These are phyloP conservation scores for Fusarium robinianum DNA, from an alignment of 2,329 filamentous ascomycete species.

Conservation along the genomic window DNA sequence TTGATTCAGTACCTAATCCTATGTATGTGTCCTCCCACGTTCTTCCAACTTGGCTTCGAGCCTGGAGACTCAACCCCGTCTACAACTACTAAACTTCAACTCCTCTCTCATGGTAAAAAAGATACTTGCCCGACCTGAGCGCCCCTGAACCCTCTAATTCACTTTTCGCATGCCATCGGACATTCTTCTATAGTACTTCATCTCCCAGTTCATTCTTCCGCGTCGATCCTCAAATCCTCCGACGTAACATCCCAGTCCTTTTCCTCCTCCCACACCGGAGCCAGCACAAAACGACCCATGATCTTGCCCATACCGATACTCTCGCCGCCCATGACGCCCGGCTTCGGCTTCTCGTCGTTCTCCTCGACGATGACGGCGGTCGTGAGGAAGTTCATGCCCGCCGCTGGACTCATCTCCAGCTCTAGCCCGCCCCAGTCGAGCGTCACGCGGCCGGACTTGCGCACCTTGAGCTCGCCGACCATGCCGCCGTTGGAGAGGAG, in stretches of 20 bases:
- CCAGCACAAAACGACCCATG: constrained; percentile 64
- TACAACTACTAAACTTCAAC: too few relatives aligned
- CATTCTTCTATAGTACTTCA: too few relatives aligned
- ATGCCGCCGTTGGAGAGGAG: constrained; percentile 58
- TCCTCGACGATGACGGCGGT: constrained; percentile 64
- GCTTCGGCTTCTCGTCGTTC: constrained; percentile 55
- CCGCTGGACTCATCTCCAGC: constrained; percentile 56
- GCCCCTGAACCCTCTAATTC: too few relatives aligned
- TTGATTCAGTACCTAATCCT: too few relatives aligned
- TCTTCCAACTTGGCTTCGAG: too few relatives aligned
- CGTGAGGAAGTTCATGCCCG: constrained; percentile 60
- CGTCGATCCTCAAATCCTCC: constrained; percentile 39
- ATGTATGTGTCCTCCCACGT: too few relatives aligned
- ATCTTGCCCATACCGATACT: constrained; percentile 67
- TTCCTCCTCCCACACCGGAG: constrained; percentile 62
- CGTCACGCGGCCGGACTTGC: constrained; percentile 65
- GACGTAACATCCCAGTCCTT: constrained; percentile 57
- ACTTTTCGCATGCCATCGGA: too few relatives aligned
- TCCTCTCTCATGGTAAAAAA: too few relatives aligned
- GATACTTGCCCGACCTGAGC: too few relatives aligned
- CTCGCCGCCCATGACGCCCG: constrained; percentile 50
- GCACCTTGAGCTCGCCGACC: constrained; percentile 63
- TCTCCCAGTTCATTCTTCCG: too few relatives aligned
- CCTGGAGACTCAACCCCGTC: too few relatives aligned
- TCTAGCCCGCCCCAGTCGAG: constrained; percentile 65